Evolutionary conservation across 805 yeast species (phyloP).

Genomic region (Debaryomyces tyrocola): DNA sequence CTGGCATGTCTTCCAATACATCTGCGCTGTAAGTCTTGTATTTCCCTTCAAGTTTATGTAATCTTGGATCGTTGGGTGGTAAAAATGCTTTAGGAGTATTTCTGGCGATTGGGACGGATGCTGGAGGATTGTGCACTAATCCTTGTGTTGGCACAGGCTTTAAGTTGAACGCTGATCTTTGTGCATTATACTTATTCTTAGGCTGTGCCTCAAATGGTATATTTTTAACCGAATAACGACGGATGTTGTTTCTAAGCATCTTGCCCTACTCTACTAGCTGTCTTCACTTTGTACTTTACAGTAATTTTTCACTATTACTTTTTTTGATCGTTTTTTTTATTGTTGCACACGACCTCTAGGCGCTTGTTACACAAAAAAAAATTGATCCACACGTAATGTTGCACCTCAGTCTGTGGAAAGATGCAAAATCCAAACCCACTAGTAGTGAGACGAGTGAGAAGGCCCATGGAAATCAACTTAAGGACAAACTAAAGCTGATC

Average conservation of each 20-base stretch:
- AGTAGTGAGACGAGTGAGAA: no score
- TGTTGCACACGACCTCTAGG: neutral
- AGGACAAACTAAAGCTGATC: neutral
- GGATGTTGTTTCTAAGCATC: slow-evolving; percentile 5
- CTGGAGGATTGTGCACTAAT: slow-evolving; percentile 62
- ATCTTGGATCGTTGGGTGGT: slow-evolving; percentile 61
- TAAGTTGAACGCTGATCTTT: slow-evolving; percentile 66
- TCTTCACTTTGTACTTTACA: neutral
- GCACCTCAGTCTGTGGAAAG: no score
- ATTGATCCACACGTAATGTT: no score
- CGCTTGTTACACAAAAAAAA: neutral
- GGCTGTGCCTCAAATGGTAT: slow-evolving; percentile 44
- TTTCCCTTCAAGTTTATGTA: slow-evolving; percentile 26
- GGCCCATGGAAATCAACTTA: no score
- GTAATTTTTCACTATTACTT: neutral
- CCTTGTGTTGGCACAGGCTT: slow-evolving; percentile 58
- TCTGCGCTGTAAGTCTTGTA: slow-evolving; percentile 31
- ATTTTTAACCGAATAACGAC: slow-evolving; percentile 13
- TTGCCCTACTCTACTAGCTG: neutral
- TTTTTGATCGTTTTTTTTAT: neutral
- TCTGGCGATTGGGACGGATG: slow-evolving; percentile 42
- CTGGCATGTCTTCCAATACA: slow-evolving; percentile 39
- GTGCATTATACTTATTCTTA: slow-evolving; percentile 55
- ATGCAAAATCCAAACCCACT: no score
- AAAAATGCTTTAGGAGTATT: slow-evolving; percentile 71